Evolutionary conservation across 1,284 basidiomycete species (phyloP), one percentile per base, ranked within the genome.

Genomic region (Tilletiopsis washingtonensis): DNA sequence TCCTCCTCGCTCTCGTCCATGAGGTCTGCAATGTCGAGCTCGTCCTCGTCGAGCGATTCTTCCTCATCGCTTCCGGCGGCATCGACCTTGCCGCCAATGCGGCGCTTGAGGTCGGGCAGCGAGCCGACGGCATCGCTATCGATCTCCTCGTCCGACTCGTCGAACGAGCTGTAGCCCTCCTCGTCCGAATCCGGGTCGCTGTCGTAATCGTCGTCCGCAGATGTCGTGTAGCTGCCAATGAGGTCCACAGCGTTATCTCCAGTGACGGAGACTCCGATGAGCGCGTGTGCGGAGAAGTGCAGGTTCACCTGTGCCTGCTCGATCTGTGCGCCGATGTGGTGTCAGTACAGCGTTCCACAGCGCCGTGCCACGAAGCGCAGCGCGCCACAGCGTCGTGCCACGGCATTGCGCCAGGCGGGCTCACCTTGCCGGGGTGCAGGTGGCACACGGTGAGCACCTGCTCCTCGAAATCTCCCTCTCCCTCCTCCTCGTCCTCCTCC

Each of bases 171-270:
- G 53, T 53, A 55, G 19, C n/a, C 17, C 32, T 57, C 53, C 49
- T 60, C 59, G 50, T 52, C 56, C 49, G 32, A 54, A 19, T 59
- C 76, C 47, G 74, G 86, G 82, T 81, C 61, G 46, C 64, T 58
- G 56, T 73, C 61, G 57, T 57, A 59, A n/a, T n/a, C n/a, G 46
- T 64, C 68, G 47, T 72, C 71, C 34, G 74, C 73, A 62, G 79
- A 76, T 62, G 76, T 70, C 65, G 93, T 83, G 77, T 90, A 93
- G 78, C 94, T 91, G 54, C 91, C 91, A 57, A 85, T 82, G 50
- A 97, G 76, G 75, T 91, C 84, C 55, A 96, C 80, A 45, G 83
- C 78, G 20, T 94, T 93, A 76, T 88, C 84, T 53, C 91, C 91
- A 40, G 84, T 79, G 43, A 83, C 78, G 69, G 88, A 82, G 73